A percentile compares a stretch with the other conserved stretches of the same genome.
phyloP scores from a whole-genome alignment of 352 stramenopile species.

The Phytophthora gonapodyides region DNA sequence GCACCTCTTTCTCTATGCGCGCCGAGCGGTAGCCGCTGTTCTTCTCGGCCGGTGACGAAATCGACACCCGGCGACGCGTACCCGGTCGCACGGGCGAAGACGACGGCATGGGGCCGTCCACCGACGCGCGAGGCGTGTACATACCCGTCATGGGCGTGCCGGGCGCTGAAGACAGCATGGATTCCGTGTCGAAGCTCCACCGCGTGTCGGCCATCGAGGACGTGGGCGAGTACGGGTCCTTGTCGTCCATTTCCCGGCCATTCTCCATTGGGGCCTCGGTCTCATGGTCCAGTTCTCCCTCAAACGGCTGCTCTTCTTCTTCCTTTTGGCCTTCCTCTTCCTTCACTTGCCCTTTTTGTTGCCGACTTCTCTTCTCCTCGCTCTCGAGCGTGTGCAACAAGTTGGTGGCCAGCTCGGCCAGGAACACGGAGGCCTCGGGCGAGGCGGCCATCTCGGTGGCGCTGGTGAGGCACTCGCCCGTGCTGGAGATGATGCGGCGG shows the following conservation, averaged over 20 bases:
- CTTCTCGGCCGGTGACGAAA: constrained; percentile 31
- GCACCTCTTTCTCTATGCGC: constrained; percentile 75
- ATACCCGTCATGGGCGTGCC: constrained; percentile 35
- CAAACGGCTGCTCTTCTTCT: constrained; percentile 25
- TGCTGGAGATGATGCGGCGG: constrained; percentile 57
- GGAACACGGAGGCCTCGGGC: constrained; percentile 73
- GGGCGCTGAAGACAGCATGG: constrained; percentile 42
- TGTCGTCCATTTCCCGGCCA: constrained; percentile 22
- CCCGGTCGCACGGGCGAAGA: constrained; percentile 10
- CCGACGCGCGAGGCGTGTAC: constrained; percentile 18
- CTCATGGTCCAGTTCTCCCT: constrained; percentile 7
- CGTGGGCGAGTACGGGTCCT: constrained; percentile 39
- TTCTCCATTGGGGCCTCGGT: constrained; percentile 1
- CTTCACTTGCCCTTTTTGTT: constrained; percentile 18
- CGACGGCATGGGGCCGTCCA: constrained; percentile 14
- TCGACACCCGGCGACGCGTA: constrained; percentile 16
- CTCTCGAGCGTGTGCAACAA: constrained; percentile 69
- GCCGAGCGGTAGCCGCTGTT: constrained; percentile 52
- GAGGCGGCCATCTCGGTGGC: constrained; percentile 66
- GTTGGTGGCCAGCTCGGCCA: constrained; percentile 77
- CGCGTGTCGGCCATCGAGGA: constrained; percentile 57
- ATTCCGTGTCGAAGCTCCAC: constrained; percentile 64
- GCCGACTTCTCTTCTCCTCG: constrained; percentile 41
- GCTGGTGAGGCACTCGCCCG: constrained; percentile 53
- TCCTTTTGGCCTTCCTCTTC: constrained; percentile 8